phyloP scores from a whole-genome alignment of 78 protist genomes.

The Emiliania huxleyi region DNA sequence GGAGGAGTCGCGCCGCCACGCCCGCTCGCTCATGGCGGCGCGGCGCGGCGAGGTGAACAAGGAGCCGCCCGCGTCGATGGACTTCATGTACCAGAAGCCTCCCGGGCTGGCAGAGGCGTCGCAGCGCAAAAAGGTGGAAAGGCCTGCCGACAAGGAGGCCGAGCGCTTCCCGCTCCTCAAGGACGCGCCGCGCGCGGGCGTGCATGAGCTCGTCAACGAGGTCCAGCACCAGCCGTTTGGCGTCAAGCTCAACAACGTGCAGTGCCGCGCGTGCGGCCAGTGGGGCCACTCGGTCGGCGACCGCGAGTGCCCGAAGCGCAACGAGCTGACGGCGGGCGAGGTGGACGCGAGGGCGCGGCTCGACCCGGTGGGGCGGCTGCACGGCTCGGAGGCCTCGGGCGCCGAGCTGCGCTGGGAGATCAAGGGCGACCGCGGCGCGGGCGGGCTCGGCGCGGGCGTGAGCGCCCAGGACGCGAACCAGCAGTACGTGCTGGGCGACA shows the following conservation, averaged over 20 bases:
- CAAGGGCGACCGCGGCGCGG: background rate
- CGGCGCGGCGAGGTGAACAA: background rate
- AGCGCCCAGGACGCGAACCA: background rate
- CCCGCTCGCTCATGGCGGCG: background rate
- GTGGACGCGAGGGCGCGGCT: background rate
- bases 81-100: background rate
- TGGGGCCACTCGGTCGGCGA: constrained; percentile 69
- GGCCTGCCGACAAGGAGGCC: background rate
- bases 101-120: background rate
- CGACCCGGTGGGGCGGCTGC: background rate
- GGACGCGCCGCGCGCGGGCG: constrained; percentile 13
- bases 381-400: background rate
- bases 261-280: constrained; percentile 48
- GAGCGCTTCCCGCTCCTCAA: background rate
- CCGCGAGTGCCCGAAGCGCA: constrained; percentile 55
- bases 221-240: constrained; percentile 62
- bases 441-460: background rate
- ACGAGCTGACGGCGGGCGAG: background rate
- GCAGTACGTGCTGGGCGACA: background rate
- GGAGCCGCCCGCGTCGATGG: background rate
- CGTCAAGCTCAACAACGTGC: constrained; percentile 49
- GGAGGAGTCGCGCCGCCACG: background rate
- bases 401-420: background rate
- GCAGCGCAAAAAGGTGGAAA: background rate
- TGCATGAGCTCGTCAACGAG: background rate